phyloP scores from a whole-genome alignment of 345 rosid genomes.

The Sapria himalayana region DNA sequence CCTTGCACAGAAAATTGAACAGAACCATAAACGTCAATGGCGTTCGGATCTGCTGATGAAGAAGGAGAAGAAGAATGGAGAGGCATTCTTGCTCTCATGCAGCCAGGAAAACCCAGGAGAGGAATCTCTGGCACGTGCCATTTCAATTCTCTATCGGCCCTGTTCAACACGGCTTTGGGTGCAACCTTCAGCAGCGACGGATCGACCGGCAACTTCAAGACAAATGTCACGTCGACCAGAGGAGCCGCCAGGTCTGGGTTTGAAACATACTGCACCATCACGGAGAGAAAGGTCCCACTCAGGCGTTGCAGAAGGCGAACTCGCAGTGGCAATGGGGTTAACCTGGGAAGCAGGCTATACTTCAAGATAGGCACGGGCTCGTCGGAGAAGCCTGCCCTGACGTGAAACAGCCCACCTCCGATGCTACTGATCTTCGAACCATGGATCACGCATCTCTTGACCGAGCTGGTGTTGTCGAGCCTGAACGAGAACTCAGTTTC shows the following conservation, averaged over 20 bases:
- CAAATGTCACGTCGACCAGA: slow-evolving; percentile 47
- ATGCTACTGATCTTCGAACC: slow-evolving; percentile 59
- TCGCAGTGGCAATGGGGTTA: slow-evolving; percentile 77
- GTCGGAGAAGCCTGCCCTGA: slow-evolving; percentile 72
- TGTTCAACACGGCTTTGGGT: slow-evolving; percentile 71
- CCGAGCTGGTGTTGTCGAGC: slow-evolving; percentile 44
- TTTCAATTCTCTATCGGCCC: slow-evolving; percentile 71
- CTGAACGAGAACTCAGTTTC: slow-evolving; percentile 88
- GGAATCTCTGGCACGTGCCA: slow-evolving; percentile 87
- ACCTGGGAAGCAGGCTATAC: slow-evolving; percentile 70
- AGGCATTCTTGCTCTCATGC: slow-evolving; percentile 76
- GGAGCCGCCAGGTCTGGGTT: slow-evolving; percentile 61
- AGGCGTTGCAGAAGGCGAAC: slow-evolving; percentile 59
- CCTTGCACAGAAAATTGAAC: slow-evolving; percentile 66
- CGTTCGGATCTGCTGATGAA: slow-evolving; percentile 46
- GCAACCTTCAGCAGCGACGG: slow-evolving; percentile 86
- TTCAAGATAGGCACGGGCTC: slow-evolving; percentile 79
- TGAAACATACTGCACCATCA: slow-evolving; percentile 89
- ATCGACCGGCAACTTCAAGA: slow-evolving; percentile 79
- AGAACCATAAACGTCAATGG: slow-evolving; percentile 47
- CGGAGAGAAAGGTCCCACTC: slow-evolving; percentile 84
- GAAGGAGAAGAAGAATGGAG: slow-evolving; percentile 39
- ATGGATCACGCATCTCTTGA: slow-evolving; percentile 71
- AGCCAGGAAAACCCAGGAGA: slow-evolving; percentile 43
- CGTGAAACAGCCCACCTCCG: slow-evolving; percentile 76